Evolutionary conservation across 495 filamentous ascomycete genomes (phyloP).

Genomic region (Daldinia bambusicola): DNA sequence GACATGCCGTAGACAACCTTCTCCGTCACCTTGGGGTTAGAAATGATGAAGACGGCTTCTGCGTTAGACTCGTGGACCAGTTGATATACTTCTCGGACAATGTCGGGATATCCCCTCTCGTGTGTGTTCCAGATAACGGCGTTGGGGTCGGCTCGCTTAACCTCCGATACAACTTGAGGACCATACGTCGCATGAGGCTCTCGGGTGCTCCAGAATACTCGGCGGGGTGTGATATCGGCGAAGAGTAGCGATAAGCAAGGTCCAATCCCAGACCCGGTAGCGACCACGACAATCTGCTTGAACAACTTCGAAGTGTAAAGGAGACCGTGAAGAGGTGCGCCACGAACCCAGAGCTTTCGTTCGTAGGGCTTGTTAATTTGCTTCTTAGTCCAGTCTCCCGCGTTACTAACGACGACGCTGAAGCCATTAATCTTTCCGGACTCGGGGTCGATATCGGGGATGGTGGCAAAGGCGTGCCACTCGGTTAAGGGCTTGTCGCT

Average conservation of each 20-base stretch:
- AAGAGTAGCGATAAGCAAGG: slow-evolving; percentile 67
- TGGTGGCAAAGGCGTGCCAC: slow-evolving; percentile 85
- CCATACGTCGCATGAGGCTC: slow-evolving; percentile 59
- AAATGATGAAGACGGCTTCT: slow-evolving; percentile 81
- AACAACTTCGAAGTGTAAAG: slow-evolving; percentile 78
- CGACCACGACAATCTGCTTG: slow-evolving; percentile 74
- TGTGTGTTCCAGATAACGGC: slow-evolving; percentile 64
- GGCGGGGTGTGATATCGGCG: slow-evolving; percentile 52
- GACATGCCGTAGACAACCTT: slow-evolving; percentile 81
- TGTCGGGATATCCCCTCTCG: slow-evolving; percentile 57
- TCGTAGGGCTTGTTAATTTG: slow-evolving; percentile 70
- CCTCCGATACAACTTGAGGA: slow-evolving; percentile 52
- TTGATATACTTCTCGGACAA: slow-evolving; percentile 66
- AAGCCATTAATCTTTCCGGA: slow-evolving; percentile 65
- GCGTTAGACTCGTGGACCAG: slow-evolving; percentile 46
- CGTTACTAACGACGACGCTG: slow-evolving; percentile 78
- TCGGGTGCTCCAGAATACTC: slow-evolving; percentile 63
- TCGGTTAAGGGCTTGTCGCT: slow-evolving; percentile 72
- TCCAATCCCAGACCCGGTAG: slow-evolving; percentile 85
- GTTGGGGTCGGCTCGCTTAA: slow-evolving; percentile 57
- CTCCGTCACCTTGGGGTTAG: slow-evolving; percentile 75
- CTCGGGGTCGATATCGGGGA: slow-evolving; percentile 63
- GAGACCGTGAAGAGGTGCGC: slow-evolving; percentile 70
- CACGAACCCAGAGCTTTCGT: slow-evolving; percentile 64
- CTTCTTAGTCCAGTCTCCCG: slow-evolving; percentile 83